Conservation (phyloP, 1,139 yeast species). For the Pichia sp. region DNA sequence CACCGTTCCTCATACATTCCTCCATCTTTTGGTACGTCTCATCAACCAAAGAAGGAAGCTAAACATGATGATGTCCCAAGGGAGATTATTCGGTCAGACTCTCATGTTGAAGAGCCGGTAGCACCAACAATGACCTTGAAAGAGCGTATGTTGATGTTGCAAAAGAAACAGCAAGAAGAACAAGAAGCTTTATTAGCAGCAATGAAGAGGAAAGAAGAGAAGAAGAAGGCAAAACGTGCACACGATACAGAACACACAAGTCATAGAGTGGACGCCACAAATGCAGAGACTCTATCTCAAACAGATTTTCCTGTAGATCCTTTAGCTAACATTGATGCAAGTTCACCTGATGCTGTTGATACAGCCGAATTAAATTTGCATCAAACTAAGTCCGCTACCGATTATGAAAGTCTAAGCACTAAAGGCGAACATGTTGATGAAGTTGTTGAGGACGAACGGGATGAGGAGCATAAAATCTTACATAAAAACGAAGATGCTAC, state of each 20-base stretch:
- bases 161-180: constrained; percentile 75
- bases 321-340: background rate
- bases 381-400: background rate
- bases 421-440: constrained; percentile 25
- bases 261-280: background rate
- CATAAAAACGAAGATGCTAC: background rate
- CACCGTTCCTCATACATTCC: constrained; percentile 38
- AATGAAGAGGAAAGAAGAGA: constrained; percentile 48
- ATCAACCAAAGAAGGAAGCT: constrained; percentile 10
- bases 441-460: constrained; percentile 36
- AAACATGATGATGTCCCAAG: constrained; percentile 22
- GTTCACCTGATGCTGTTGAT: background rate
- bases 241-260: constrained; percentile 10
- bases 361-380: background rate
- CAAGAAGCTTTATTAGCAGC: constrained; percentile 68
- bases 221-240: constrained; percentile 34
- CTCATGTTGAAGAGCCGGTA: constrained; percentile 38
- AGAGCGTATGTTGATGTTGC: constrained; percentile 79
- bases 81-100: constrained; percentile 16
- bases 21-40: constrained; percentile 26
- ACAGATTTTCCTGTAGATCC: background rate
- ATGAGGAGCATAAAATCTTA: too few relatives aligned
- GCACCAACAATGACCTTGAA: constrained; percentile 75
- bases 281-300: background rate
- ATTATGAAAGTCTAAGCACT: background rate